Base-by-base conservation (phyloP, 1,139 yeast species). In the Kodamaea fungicola region DNA sequence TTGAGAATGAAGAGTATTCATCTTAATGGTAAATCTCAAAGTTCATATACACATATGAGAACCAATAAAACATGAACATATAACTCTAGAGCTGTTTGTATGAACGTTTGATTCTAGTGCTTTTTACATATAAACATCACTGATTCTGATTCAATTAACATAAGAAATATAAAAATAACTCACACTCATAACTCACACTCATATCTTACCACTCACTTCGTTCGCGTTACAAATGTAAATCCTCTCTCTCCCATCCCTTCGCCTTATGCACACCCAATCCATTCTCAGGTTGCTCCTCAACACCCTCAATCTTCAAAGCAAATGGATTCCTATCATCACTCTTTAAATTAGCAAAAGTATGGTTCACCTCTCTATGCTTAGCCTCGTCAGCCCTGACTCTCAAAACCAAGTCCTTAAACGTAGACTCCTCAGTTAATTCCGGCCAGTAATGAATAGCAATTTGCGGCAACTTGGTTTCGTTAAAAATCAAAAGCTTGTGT, bases 291-390 rank as follows among this genome's bases (percentile, higher is more conserved):
- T 82, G 86, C 2, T 78, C 77, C 12, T 60, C 57, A 7, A 42
- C 45, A 26, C 55, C 65, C 8, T 54, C 55, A 30, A 78, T 54
- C 39, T 66, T 53, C 45, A 78, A 59, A 3, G 83, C 88, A 58
- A 78, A 83, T 12, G 90, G 90, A 50, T 83, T 83, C 47, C 88
- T 72, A 54, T 83, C 88, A 2, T 34, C 39, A 41, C 67, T 69
- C 42, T 62, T 70, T 50, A 83, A 68, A 50, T 83, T 83, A 21
- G 88, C 90, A 52, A 83, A 71, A 0, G 89, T 82, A 55, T 82
- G 89, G 60, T 82, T 82, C 33, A 82, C 88, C 53, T 83, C 89
- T 54, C 89, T 71, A 54, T 82, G 89, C 55, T 82, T 82, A 30
- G 87, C 81, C 55, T 82, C 89, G 50, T 82, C 89, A 6, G 76